These are phyloP conservation scores for Paraphaeosphaeria minitans DNA, from an alignment of 2,329 filamentous ascomycete genomes.

Conservation along the genomic window DNA sequence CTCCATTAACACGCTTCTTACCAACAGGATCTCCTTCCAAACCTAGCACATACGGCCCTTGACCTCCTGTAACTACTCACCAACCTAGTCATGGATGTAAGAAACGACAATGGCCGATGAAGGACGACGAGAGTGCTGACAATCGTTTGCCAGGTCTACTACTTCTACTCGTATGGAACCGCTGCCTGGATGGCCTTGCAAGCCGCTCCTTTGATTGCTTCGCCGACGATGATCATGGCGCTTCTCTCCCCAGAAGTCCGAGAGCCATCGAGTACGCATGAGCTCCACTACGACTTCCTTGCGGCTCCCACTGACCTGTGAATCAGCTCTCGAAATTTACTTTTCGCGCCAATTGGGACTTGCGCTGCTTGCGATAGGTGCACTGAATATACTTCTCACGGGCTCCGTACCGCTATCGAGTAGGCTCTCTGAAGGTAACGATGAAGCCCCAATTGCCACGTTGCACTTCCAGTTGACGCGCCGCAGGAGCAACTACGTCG, in stretches of 20 bases:
- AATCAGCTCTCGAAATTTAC: constrained; percentile 70
- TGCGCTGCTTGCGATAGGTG: constrained; percentile 66
- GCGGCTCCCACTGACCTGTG: not conserved
- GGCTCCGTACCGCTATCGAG: constrained; percentile 70
- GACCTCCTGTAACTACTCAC: not conserved
- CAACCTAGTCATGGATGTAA: constrained; percentile 16
- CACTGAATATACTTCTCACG: constrained; percentile 70
- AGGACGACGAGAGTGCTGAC: constrained; percentile 19
- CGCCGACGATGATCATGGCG: constrained; percentile 65
- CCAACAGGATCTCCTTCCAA: not conserved
- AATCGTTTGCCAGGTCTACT: constrained; percentile 44
- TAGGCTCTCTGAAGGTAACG: constrained; percentile 43
- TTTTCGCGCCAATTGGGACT: constrained; percentile 74
- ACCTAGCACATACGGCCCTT: constrained; percentile 11
- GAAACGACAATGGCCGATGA: not conserved
- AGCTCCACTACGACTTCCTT: too few species aligned
- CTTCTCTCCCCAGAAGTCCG: constrained; percentile 64
- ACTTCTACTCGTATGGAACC: constrained; percentile 51
- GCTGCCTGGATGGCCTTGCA: constrained; percentile 52
- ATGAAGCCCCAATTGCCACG: not conserved
- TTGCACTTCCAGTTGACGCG: not conserved
- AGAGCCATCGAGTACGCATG: constrained; percentile 57
- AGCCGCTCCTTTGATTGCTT: constrained; percentile 60
- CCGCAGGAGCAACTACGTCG: constrained; percentile 42
- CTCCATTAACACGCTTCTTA: not conserved